Evolutionary conservation across 2,329 filamentous ascomycete species (phyloP), one percentile per base, ranked within the genome.

Genomic region (Spiromastix sp.): DNA sequence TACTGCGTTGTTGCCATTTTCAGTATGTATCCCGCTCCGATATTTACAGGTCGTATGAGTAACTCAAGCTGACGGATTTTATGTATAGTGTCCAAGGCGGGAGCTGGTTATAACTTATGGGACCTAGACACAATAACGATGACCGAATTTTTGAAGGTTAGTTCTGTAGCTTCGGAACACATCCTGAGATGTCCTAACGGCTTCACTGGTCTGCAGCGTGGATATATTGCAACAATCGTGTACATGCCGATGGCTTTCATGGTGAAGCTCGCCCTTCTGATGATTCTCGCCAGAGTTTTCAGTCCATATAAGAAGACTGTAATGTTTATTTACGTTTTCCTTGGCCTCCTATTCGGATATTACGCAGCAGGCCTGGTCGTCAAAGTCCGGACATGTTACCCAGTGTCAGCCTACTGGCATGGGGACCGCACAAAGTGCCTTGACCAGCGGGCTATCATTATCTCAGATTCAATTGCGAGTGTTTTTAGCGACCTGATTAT

Each of bases 401-500:
- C 64, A 1, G 59, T 68, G 15, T 33, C 46, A 3, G 56, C 50
- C 2, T 66, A 63, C 34, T 67, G 64, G 64, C 37, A 42, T 3
- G 20, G 19, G 3, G 38, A 36, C 2, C 18, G 41, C 0, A 50
- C 49, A 9, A 36, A 40, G 4, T 54, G 50, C 18, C 44, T 55
- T 18, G 28, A 54, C 28, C 41, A 55, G 34, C 36, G 36, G 1
- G 54, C 55, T 0, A 68, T 72, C 19, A 60, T 73, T 18, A 57
- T 71, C 19, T 63, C 64, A 11, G 60, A 74, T 25, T 71, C 72
- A 4, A 66, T 72, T 21, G 64, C 75, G 46, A 77, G 77, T 49
- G 72, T 74, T 15, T 50, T 68, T 32, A 75, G 71, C 17, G 73
- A 79, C 48, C 63, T 77, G 32, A 55, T 67, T 7, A 58, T 71